phyloP scores from a whole-genome alignment of 805 yeast species.

The Pichia kluyveri region DNA sequence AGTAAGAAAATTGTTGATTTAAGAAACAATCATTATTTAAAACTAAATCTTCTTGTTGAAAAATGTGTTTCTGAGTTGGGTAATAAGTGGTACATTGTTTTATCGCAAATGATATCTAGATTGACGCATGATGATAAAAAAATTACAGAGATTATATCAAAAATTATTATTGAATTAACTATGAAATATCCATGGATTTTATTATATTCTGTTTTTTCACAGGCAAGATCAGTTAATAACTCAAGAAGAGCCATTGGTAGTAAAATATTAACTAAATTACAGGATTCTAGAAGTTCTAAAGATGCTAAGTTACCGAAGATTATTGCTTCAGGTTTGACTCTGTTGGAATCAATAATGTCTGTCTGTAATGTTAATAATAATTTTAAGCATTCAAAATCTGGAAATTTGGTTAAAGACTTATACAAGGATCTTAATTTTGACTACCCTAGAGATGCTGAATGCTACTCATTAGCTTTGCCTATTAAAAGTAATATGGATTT shows the following conservation, averaged over 20 bases:
- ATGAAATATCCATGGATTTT: constrained; percentile 70
- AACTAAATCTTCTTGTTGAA: constrained; percentile 4
- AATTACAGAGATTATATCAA: constrained; percentile 46
- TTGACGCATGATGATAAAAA: constrained; percentile 51
- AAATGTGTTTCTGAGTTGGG: constrained; percentile 19
- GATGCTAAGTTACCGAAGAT: constrained; percentile 12
- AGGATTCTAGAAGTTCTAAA: constrained; percentile 9
- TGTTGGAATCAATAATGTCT: constrained; percentile 34
- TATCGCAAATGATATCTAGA: constrained; percentile 81
- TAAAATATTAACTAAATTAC: constrained; percentile 31
- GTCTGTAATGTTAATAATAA: constrained; percentile 26
- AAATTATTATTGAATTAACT: constrained; percentile 50
- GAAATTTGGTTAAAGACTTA: constrained; percentile 14
- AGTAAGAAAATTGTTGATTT: neutral
- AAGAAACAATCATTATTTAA: constrained; percentile 4
- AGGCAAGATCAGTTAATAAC: constrained; percentile 47
- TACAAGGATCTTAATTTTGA: constrained; percentile 33
- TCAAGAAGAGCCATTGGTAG: constrained; percentile 39
- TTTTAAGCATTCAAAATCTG: constrained; percentile 5
- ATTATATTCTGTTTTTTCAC: constrained; percentile 76
- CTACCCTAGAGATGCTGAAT: constrained; percentile 19
- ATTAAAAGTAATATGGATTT: constrained; percentile 61
- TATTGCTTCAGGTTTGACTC: constrained; percentile 22
- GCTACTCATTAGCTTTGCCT: constrained; percentile 57
- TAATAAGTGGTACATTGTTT: constrained; percentile 68